Evolutionary conservation across 768 basidiomycete species (phyloP).

Genomic region (Mrakia blollopis): DNA sequence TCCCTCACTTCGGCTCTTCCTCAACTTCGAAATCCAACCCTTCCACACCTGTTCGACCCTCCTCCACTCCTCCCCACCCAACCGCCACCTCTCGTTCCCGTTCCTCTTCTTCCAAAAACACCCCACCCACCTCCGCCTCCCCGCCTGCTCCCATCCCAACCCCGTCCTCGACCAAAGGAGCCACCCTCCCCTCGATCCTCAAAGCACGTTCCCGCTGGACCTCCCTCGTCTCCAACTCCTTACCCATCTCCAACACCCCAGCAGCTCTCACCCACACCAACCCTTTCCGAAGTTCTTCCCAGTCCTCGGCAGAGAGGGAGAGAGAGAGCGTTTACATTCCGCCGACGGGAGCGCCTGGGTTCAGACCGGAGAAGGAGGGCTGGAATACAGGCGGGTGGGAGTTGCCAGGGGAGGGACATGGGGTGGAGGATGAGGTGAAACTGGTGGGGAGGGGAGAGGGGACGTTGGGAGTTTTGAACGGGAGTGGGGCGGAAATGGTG

Average conservation of each 20-base stretch:
- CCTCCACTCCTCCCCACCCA: neutral
- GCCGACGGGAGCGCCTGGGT: slow-evolving; percentile 63
- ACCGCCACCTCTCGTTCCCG: neutral
- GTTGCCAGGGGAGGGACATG: slow-evolving; percentile 39
- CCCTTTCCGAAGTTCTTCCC: slow-evolving; percentile 52
- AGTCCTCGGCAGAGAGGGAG: slow-evolving; percentile 31
- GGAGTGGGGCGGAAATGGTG: slow-evolving; percentile 35
- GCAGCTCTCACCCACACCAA: slow-evolving; percentile 36
- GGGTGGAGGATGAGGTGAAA: slow-evolving; percentile 40
- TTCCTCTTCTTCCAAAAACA: neutral
- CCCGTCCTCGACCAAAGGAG: neutral
- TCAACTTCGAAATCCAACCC: neutral
- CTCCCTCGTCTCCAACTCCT: slow-evolving; percentile 4
- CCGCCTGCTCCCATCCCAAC: neutral
- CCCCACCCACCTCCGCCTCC: neutral
- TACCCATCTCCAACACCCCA: slow-evolving; percentile 48
- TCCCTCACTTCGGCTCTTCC: neutral
- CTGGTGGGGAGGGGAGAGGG: slow-evolving; percentile 27
- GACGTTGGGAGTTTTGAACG: slow-evolving; percentile 24
- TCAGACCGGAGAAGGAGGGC: slow-evolving; percentile 60
- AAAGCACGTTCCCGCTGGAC: slow-evolving; percentile 20
- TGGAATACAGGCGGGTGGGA: slow-evolving; percentile 65
- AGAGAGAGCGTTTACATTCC: slow-evolving; percentile 40
- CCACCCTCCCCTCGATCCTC: slow-evolving; percentile 2
- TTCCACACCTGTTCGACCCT: neutral